Percentiles rank a stretch among this genome's conserved stretches.
phyloP scores from a whole-genome alignment of 75 land plant genomes.

The Pseudotsuga menziesii region DNA sequence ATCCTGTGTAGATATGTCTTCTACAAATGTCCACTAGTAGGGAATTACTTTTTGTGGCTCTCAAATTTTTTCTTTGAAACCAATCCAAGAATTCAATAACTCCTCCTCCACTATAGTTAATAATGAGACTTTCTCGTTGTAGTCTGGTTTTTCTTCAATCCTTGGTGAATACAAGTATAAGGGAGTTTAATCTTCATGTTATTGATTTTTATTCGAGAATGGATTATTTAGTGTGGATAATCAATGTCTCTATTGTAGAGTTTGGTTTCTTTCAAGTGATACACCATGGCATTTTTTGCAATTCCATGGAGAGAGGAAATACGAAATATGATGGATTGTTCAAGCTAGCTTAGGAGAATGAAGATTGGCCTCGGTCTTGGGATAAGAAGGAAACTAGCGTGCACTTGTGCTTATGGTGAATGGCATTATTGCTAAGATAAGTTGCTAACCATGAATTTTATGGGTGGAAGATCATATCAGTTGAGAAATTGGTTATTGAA shows the following conservation, averaged over 20 bases:
- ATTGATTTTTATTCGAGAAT: neutral
- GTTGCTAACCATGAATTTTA: too few relatives aligned
- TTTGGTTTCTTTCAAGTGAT: conserved; percentile 6
- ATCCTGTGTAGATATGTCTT: too few relatives aligned
- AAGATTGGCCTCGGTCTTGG: too few relatives aligned
- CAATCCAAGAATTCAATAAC: neutral
- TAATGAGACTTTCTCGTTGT: neutral
- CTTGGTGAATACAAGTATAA: neutral
- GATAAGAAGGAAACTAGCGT: too few relatives aligned
- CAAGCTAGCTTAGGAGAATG: neutral
- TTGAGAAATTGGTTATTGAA: too few relatives aligned
- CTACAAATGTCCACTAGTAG: too few relatives aligned
- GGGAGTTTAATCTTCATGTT: neutral
- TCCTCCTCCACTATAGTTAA: neutral
- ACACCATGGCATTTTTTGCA: neutral
- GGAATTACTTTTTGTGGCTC: too few relatives aligned
- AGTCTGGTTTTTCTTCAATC: conserved; percentile 11
- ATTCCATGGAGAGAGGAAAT: neutral
- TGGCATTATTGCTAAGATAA: too few relatives aligned
- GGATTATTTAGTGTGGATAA: neutral
- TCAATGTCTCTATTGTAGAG: neutral
- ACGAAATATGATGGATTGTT: neutral
- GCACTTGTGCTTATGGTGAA: too few relatives aligned
- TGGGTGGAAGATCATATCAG: too few relatives aligned
- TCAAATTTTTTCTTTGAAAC: too few relatives aligned